Evolutionary conservation across 305 asterid genomes (phyloP), one percentile per base, ranked within the genome.

Genomic region (Rubia balearica): DNA sequence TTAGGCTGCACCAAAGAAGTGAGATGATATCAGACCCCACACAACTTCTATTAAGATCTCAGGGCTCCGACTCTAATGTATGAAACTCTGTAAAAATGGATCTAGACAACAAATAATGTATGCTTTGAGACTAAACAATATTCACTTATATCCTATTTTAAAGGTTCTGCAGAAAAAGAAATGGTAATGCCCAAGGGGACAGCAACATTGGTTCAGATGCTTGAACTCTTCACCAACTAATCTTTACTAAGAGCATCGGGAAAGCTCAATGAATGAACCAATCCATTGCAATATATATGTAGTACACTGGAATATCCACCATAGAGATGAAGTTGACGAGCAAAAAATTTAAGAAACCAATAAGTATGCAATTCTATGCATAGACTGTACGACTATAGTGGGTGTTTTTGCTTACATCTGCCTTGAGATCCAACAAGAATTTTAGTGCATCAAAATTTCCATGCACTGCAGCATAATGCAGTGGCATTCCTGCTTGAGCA

Each of bases 1-100:
- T 72, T 72, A 10, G 70, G 70, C 75, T 72, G 75, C 75, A 63
- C 19, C 55, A 9, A 41, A 69, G 30, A 36, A 49, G 55, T 42
- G 17, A 12, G 55, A n/a, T 40, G 16, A 16, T 42, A 41, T 24
- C n/a, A 64, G 68, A 17, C 24, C 68, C 19, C 48, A 63, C 30
- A 13, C 67, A 36, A 36, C n/a, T 63, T 63, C 21, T 38, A 63
- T 46, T 14, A 63, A 63, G 48, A 38, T 36, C 48, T 63, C 46
- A 63, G 46, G 67, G 13, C 19, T 56, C 62, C 16, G 33, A 56
- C 67, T 62, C 67, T 12, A 36, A 33, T 38, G 22, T 38, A 36
- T 63, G 46, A 63, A 36, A 38, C 21, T 38, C 43, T 7, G 9
- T 9, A 17, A 49, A 46, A 49, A 49, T 14, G 57, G 22, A 49